A percentile compares a stretch with the other conserved stretches of the same genome.
Evolutionary conservation across 495 filamentous ascomycete species (phyloP).

Genomic region (Penicillium atrosanguineum): DNA sequence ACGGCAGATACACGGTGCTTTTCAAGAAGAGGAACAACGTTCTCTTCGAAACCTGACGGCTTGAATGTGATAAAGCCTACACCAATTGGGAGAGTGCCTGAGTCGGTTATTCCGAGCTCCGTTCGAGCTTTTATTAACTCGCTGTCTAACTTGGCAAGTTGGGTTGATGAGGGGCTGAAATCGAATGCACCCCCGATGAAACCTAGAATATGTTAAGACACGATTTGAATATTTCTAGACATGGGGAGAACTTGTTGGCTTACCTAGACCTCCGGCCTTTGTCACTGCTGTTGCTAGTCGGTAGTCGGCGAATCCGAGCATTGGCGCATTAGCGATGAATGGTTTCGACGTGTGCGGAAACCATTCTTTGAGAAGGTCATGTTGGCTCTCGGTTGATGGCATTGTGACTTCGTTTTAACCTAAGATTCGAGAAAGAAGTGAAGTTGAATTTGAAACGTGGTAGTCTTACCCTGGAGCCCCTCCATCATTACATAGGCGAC

Average conservation of each 20-base stretch:
- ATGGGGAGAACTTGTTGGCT: background rate
- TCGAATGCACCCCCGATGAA: conserved; percentile 68
- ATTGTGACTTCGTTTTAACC: background rate
- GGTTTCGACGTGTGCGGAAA: conserved; percentile 34
- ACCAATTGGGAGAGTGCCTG: conserved; percentile 55
- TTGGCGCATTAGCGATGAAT: conserved; percentile 62
- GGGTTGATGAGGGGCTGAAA: conserved; percentile 63
- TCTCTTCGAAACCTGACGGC: conserved; percentile 15
- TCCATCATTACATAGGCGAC: too few relatives aligned
- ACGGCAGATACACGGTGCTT: conserved; percentile 54
- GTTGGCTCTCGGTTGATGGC: background rate
- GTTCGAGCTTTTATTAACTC: conserved; percentile 64
- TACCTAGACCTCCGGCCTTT: conserved; percentile 73
- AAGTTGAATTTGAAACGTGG: too few relatives aligned
- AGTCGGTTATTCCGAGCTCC: conserved; percentile 54
- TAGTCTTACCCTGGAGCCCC: too few relatives aligned
- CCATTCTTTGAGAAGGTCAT: conserved; percentile 10
- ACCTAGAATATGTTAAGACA: conserved; percentile 7
- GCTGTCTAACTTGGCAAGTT: conserved; percentile 66
- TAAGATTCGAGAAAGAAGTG: too few relatives aligned
- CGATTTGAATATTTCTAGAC: background rate
- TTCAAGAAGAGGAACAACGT: conserved; percentile 42
- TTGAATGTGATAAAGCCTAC: conserved; percentile 58
- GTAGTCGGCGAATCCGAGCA: conserved; percentile 68
- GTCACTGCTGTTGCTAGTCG: conserved; percentile 69